Base-by-base conservation (phyloP, 305 asterid genomes). In the Fraxinus baroniana region DNA sequence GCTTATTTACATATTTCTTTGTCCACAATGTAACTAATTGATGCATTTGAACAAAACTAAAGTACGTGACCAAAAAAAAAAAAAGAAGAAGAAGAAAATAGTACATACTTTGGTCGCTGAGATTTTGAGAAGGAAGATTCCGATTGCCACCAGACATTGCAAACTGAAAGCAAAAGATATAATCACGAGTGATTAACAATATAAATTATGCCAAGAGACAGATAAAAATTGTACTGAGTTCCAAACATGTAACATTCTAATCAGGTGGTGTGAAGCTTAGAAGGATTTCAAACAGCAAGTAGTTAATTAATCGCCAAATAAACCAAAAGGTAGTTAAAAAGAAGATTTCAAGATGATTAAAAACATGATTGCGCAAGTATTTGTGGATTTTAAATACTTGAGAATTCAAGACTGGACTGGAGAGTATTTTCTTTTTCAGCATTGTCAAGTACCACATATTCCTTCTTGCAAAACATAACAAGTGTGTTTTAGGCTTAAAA, bases 61-160 rank as follows among this genome's bases (percentile, higher is more conserved):
- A 30, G 66, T 55, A 55, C 18, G 66, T 5, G 66, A 55, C 62
- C 13, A 13, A 52, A 39, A 44, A 44, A 44, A 12, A 13, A 44
- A 13, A 12, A 12, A 41, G 17, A 55, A 17, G 10, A n/a, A 52
- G 64, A 71, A 37, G 62, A 78, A 73, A 73, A 83, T 15, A 52
- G 39, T 49, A 49, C 90, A 7, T 92, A 96, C 99, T 92, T 90
- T 94, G 99, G 81, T 96, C 99, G 60, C 90, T 88, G 83, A 93
- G 89, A 80, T 83, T 95, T 82, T 92, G 97, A 80, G 97, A 79
- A 83, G 97, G 88, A 79, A 96, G 92, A 84, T 88, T 84, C 84
- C 99, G 94, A 80, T 83, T 91, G 88, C 90, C 92, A 68, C 94
- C 93, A 81, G 94, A 80, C 52, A 95, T 87, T 86, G 93, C 98